A percentile compares a stretch with the other conserved stretches of the same genome.
phyloP scores from a whole-genome alignment of 129 eudicot species.

The Centella asiatica region DNA sequence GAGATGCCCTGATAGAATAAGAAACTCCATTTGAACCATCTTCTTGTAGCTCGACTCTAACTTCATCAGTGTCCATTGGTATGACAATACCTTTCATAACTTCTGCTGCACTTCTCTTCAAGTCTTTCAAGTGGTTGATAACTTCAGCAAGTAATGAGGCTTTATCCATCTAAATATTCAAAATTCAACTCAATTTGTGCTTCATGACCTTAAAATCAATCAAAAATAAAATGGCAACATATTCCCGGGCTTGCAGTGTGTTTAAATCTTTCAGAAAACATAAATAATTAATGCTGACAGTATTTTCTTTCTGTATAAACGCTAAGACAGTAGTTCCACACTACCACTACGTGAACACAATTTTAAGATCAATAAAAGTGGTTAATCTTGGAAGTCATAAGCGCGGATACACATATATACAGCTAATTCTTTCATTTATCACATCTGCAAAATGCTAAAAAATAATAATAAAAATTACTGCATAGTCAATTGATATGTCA shows the following conservation, averaged over 20 bases:
- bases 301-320: not conserved
- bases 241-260: too few species aligned
- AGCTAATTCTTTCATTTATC: not conserved
- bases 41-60: constrained; percentile 54
- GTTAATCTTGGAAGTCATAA: not conserved
- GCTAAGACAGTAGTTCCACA: not conserved
- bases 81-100: constrained; percentile 55
- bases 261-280: too few species aligned
- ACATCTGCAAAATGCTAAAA: not conserved
- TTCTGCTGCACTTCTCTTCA: constrained; percentile 39
- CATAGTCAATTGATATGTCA: not conserved
- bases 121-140: constrained; percentile 41
- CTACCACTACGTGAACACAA: not conserved
- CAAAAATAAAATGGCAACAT: not conserved
- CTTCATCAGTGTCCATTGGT: constrained; percentile 72
- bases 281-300: not conserved
- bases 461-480: too few species aligned
- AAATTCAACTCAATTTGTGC: constrained; percentile 10
- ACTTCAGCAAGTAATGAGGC: constrained; percentile 80
- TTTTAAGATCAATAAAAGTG: not conserved
- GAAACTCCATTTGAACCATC: constrained; percentile 22
- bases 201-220: not conserved
- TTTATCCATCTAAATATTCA: constrained; percentile 68
- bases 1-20: constrained; percentile 47
- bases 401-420: not conserved